These are phyloP conservation scores for Trichosporon ovoides DNA, from an alignment of 1,284 basidiomycete genomes.

Conservation along the genomic window DNA sequence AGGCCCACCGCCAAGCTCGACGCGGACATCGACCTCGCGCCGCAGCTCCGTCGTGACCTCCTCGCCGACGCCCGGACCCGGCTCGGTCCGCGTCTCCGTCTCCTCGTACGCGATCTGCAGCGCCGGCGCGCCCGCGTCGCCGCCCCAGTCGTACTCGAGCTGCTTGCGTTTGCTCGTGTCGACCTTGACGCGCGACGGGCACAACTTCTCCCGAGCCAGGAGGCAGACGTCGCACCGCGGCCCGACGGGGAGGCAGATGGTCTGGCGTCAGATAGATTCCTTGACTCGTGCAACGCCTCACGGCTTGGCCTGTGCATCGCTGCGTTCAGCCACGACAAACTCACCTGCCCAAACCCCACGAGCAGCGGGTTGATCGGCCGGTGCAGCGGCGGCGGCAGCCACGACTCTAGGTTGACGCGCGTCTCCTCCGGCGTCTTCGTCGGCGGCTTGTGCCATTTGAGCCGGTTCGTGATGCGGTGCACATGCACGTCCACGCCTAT, in stretches of 20 bases:
- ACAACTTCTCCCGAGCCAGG: slow-evolving; percentile 45
- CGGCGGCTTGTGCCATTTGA: slow-evolving; percentile 80
- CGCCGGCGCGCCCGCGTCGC: slow-evolving; percentile 30
- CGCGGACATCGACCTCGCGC: neutral
- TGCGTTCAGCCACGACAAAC: neutral
- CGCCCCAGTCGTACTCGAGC: slow-evolving; percentile 49
- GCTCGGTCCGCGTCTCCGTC: neutral
- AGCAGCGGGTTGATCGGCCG: slow-evolving; percentile 79
- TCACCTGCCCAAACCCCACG: slow-evolving; percentile 80
- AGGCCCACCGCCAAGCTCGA: neutral
- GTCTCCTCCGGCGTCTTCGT: slow-evolving; percentile 87
- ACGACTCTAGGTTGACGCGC: slow-evolving; percentile 80
- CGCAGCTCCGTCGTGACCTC: neutral
- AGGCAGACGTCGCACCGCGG: slow-evolving; percentile 76
- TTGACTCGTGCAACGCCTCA: neutral
- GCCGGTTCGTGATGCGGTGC: slow-evolving; percentile 84
- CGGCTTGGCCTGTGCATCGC: too few species aligned
- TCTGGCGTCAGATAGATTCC: slow-evolving; percentile 16
- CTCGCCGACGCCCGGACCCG: neutral
- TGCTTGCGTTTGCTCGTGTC: slow-evolving; percentile 41
- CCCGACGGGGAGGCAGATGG: slow-evolving; percentile 71
- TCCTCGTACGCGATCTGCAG: slow-evolving; percentile 55
- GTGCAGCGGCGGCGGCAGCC: slow-evolving; percentile 76
- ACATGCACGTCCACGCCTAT: slow-evolving; percentile 97
- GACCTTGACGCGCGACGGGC: slow-evolving; percentile 47